Conservation (phyloP, 306 rosid species). For the Rosa persica region DNA sequence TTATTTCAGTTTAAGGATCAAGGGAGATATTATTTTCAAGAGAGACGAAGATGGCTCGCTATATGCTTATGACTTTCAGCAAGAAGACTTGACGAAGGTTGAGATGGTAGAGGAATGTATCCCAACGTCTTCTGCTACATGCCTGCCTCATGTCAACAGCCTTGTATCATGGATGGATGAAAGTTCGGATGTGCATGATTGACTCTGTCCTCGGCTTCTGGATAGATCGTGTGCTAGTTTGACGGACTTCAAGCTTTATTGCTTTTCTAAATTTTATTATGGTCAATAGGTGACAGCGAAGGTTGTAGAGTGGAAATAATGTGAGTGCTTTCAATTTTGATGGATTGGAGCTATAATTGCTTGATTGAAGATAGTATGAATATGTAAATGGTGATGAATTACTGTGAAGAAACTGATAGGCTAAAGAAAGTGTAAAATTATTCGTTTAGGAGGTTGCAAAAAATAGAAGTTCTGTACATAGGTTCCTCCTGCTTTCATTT, state of each 20-base stretch:
- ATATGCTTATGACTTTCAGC: slow-evolving; percentile 38
- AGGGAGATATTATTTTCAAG: slow-evolving; percentile 43
- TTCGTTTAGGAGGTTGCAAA: neutral
- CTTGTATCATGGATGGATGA: slow-evolving; percentile 42
- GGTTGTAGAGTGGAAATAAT: neutral
- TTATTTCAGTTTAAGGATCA: slow-evolving; percentile 30
- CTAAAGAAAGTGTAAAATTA: neutral
- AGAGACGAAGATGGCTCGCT: slow-evolving; percentile 39
- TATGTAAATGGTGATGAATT: too few relatives aligned
- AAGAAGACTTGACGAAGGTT: slow-evolving; percentile 31
- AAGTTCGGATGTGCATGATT: neutral
- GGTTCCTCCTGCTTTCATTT: too few relatives aligned
- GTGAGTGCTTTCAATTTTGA: neutral
- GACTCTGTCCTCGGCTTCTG: neutral
- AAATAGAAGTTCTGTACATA: too few relatives aligned
- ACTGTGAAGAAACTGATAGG: too few relatives aligned
- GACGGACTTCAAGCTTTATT: neutral
- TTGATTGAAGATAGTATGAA: too few relatives aligned
- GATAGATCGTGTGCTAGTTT: neutral
- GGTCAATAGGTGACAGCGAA: neutral
- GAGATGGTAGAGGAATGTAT: slow-evolving; percentile 6
- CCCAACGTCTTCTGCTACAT: neutral
- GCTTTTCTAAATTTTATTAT: neutral
- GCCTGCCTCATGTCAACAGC: slow-evolving; percentile 46
- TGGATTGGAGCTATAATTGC: neutral